Evolutionary conservation across 371 early-diverging fungal genomes (phyloP).

Genomic region (Lichtheimia ornata): DNA sequence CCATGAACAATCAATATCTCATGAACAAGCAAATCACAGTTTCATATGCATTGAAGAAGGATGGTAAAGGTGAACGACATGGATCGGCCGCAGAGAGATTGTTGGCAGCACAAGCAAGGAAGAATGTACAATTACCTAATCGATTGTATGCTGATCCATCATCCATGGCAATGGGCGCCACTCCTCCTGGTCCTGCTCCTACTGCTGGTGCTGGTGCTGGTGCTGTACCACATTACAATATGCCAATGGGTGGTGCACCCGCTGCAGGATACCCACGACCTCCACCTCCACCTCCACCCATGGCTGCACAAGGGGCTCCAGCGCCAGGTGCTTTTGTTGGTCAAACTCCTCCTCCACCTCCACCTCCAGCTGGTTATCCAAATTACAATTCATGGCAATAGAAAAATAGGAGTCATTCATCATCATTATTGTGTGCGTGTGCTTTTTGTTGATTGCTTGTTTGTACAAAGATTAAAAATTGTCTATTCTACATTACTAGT

Average conservation of each 20-base stretch:
- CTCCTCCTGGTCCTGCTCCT: conserved; percentile 12
- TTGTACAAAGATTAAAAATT: conserved; percentile 1
- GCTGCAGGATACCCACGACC: conserved; percentile 10
- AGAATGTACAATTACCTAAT: conserved; percentile 72
- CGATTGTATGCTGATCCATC: conserved; percentile 56
- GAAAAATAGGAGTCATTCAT: not conserved
- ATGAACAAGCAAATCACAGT: conserved; percentile 92
- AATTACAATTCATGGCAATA: conserved; percentile 17
- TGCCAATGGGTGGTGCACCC: conserved; percentile 7
- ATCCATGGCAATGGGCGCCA: conserved; percentile 15
- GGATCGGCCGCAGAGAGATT: conserved; percentile 97
- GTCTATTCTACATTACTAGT: conserved; percentile 26
- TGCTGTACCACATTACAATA: not conserved
- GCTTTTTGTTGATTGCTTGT: too few relatives aligned
- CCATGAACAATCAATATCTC: conserved; percentile 97
- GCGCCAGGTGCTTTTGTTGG: not conserved
- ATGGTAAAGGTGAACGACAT: conserved; percentile 97
- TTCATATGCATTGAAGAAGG: conserved; percentile 96
- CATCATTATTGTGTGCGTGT: too few relatives aligned
- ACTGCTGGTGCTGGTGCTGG: not conserved
- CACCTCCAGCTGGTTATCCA: conserved; percentile 19
- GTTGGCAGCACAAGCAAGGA: conserved; percentile 89
- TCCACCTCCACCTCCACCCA: conserved; percentile 17
- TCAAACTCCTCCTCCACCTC: not conserved
- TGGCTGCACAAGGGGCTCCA: conserved; percentile 21